Conservation (phyloP, 345 rosid species). For the Citrus inodora region DNA sequence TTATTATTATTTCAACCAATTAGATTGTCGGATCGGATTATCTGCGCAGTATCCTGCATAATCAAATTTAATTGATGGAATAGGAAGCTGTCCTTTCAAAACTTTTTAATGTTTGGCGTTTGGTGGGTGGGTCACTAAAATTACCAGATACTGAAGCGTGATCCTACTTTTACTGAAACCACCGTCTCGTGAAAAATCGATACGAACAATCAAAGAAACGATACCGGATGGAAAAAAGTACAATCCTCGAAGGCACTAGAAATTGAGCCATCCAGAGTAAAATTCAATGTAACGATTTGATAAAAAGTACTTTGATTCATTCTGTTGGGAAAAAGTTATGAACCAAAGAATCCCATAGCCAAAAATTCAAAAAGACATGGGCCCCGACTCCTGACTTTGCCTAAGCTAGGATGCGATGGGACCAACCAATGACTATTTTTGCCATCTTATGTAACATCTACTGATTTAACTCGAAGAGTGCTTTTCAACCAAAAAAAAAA, state of each 20-base stretch:
- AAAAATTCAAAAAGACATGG: conserved; percentile 7
- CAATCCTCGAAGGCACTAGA: background rate
- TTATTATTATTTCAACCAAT: no score
- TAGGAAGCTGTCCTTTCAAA: no score
- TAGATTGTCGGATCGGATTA: no score
- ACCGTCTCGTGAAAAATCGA: background rate
- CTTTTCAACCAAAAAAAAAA: no score
- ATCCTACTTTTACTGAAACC: background rate
- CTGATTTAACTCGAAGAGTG: background rate
- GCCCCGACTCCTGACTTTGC: background rate
- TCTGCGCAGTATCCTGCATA: background rate
- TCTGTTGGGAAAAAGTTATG: background rate
- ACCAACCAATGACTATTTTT: no score
- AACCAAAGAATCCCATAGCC: background rate
- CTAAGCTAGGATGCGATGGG: background rate
- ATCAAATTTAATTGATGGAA: background rate
- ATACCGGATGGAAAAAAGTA: background rate
- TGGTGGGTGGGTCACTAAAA: background rate
- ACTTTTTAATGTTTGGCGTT: no score
- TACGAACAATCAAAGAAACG: no score
- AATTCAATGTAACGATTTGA: no score
- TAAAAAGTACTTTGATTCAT: background rate
- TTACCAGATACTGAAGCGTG: background rate
- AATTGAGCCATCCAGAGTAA: background rate
- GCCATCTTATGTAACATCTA: background rate